Evolutionary conservation across 129 eudicot species (phyloP), one percentile per base, ranked within the genome.

Genomic region (Saussurea involucrata): DNA sequence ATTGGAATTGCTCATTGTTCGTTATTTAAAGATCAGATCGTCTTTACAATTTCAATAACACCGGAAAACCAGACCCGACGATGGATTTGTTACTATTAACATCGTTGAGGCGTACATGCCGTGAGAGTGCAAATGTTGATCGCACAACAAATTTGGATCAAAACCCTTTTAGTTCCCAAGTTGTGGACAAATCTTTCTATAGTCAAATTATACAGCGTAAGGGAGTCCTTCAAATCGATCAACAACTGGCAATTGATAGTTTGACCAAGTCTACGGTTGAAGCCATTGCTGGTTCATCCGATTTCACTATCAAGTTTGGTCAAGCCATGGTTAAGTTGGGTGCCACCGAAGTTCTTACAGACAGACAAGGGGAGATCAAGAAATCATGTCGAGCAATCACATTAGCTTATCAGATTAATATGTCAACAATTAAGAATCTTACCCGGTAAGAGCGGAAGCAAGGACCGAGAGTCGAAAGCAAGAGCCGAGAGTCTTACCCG

Each of bases 291-390:
- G 22, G 32, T 34, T 82, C 76, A 13, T 20, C 33, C 9, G 86
- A 83, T 60, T 90, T 90, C 84, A 24, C 67, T 7, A 25, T 33
- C 21, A 73, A 20, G 60, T 86, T 90, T 32, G 89, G 82, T 6
- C 53, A 80, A 25, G 93, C 91, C 29, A 75, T 90, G 91, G 72
- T 90, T 68, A 88, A 90, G 75, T 31, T 90, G 84, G 90, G 90
- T 5, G 81, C 81, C 5, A 63, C 77, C 20, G 60, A 84, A 53
- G 92, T 90, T 40, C 90, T 88, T 5, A 86, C 86, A 3, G 90
- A 83, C 0, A 22, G 37, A 53, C 79, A 86, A 75, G 96, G 92
- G 11, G 78, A 87, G 76, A 86, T 90, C 8, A 81, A 92, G 71
- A 72, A 49, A 34, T 79, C 90, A 15, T 90, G 92, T 81, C 68